phyloP scores from a whole-genome alignment of 1,284 basidiomycete genomes.

The Anthracocystis panici-leucophaei region DNA sequence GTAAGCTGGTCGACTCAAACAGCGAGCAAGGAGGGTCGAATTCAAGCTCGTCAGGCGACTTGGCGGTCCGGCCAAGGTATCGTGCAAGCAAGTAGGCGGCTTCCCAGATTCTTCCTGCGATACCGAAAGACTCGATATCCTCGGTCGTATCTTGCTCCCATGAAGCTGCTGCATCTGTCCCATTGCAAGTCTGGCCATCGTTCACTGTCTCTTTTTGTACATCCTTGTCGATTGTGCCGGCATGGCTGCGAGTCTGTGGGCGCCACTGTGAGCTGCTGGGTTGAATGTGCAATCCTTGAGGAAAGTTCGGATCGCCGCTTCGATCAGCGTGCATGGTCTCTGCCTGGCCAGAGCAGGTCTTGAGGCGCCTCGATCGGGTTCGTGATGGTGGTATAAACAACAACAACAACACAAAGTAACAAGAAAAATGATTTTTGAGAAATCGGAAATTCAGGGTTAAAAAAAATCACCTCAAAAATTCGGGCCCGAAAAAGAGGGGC shows the following conservation, averaged over 20 bases:
- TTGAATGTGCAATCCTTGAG: constrained; percentile 49
- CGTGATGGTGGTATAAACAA: background rate
- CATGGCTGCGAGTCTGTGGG: background rate
- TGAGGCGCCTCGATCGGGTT: constrained; percentile 4
- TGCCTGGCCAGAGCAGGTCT: constrained; percentile 17
- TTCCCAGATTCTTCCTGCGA: constrained; percentile 68
- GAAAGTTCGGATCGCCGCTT: constrained; percentile 61
- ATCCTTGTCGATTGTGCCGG: background rate
- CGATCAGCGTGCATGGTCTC: constrained; percentile 21
- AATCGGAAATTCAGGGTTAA: constrained; percentile 31
- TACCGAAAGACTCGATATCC: constrained; percentile 65
- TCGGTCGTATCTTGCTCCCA: constrained; percentile 57
- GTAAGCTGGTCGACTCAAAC: constrained; percentile 12
- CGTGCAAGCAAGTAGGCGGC: constrained; percentile 59
- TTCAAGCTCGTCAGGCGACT: constrained; percentile 14
- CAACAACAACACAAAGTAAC: background rate
- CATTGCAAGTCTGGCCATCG: constrained; percentile 2
- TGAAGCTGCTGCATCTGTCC: constrained; percentile 13
- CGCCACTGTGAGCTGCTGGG: constrained; percentile 46
- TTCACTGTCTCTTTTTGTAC: background rate
- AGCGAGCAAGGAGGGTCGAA: constrained; percentile 64
- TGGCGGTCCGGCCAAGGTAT: constrained; percentile 47
- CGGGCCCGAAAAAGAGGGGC: constrained; percentile 23
- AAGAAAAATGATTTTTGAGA: background rate
- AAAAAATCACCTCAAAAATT: constrained; percentile 22